phyloP scores from a whole-genome alignment of 495 filamentous ascomycete species.

The Aspergillus steynii region DNA sequence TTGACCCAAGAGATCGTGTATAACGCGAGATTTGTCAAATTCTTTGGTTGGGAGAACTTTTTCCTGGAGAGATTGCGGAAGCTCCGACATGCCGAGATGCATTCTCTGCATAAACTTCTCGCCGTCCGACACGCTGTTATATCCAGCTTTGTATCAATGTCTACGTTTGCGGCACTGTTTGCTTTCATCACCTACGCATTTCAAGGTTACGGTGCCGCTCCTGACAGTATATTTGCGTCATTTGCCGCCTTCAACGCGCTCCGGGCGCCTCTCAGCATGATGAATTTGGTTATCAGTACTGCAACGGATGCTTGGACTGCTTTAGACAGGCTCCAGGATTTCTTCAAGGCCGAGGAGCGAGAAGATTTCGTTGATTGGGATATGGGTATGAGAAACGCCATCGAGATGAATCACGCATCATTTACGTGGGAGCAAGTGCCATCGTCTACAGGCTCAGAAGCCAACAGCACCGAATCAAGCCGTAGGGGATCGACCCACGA shows the following conservation, averaged over 20 bases:
- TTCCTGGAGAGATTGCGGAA: slow-evolving; percentile 76
- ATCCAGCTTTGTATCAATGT: slow-evolving; percentile 73
- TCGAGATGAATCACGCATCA: slow-evolving; percentile 70
- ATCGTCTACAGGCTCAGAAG: slow-evolving; percentile 29
- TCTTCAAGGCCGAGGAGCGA: slow-evolving; percentile 80
- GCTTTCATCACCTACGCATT: slow-evolving; percentile 91
- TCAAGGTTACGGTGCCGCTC: slow-evolving; percentile 65
- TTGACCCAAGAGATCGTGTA: slow-evolving; percentile 92
- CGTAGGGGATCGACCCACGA: not conserved
- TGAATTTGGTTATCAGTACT: slow-evolving; percentile 86
- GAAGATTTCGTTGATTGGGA: slow-evolving; percentile 70
- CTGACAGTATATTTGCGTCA: slow-evolving; percentile 86
- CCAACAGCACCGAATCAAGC: slow-evolving; percentile 11
- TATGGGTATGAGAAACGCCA: slow-evolving; percentile 61
- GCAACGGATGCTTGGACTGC: slow-evolving; percentile 87
- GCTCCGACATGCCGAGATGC: slow-evolving; percentile 73
- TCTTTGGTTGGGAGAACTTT: slow-evolving; percentile 88
- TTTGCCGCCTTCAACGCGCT: slow-evolving; percentile 90
- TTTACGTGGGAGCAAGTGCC: slow-evolving; percentile 84
- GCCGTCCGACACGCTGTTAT: slow-evolving; percentile 82
- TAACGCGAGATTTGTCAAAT: slow-evolving; percentile 92
- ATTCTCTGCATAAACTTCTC: slow-evolving; percentile 74
- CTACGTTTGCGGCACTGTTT: slow-evolving; percentile 91
- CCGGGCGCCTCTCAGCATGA: slow-evolving; percentile 82
- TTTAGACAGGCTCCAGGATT: slow-evolving; percentile 80